phyloP scores from a whole-genome alignment of 202 grass and related monocot species.

The Carex arenaria region DNA sequence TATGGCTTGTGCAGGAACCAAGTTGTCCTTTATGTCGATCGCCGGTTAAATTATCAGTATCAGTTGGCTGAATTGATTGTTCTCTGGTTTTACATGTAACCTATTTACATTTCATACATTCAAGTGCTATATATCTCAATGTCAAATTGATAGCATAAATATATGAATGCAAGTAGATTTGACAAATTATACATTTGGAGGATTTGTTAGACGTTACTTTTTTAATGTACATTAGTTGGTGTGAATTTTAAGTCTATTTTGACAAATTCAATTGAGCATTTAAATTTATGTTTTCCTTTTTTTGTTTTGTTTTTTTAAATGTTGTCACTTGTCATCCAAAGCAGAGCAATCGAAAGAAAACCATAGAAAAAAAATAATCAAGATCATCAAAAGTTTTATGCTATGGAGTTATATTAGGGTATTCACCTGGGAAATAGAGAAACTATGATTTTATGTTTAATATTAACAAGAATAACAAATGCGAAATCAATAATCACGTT shows the following conservation, averaged over 20 bases:
- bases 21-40: slow-evolving; percentile 19
- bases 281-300: neutral
- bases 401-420: neutral
- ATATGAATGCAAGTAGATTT: neutral
- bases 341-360: neutral
- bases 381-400: neutral
- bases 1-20: neutral
- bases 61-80: neutral
- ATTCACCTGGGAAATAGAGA: neutral
- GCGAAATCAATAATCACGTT: neutral
- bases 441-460: neutral
- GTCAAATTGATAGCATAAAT: neutral
- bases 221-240: neutral
- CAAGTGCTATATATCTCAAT: slow-evolving; percentile 25
- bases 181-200: neutral
- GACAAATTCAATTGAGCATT: neutral
- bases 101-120: neutral
- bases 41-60: neutral
- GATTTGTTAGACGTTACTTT: neutral
- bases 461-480: neutral
- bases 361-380: neutral
- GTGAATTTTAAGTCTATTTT: neutral
- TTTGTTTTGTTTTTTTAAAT: neutral
- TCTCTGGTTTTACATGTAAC: neutral
- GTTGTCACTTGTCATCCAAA: neutral